These are phyloP conservation scores for Penicillium concentricum DNA, from an alignment of 2,329 filamentous ascomycete genomes.

Conservation along the genomic window DNA sequence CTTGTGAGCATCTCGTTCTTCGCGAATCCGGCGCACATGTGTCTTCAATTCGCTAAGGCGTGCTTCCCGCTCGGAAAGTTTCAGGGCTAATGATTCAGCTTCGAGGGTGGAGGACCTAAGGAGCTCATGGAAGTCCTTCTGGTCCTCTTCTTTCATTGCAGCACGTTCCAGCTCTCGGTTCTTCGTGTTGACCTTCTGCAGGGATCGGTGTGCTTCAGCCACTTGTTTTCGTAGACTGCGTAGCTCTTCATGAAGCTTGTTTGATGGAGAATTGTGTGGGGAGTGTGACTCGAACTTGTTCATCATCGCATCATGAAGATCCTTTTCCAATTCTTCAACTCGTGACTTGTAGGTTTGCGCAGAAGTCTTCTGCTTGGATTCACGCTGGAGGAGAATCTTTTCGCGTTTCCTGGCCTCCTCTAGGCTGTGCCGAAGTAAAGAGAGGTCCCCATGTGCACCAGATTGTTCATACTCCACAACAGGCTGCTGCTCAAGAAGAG, in stretches of 20 bases:
- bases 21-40: conserved; percentile 64
- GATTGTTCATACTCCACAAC: conserved; percentile 34
- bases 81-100: conserved; percentile 67
- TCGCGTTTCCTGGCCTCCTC: conserved; percentile 66
- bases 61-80: conserved; percentile 67
- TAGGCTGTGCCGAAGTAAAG: conserved; percentile 62
- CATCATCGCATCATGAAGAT: conserved; percentile 61
- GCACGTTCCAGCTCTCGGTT: conserved; percentile 54
- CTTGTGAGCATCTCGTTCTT: conserved; percentile 45
- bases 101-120: conserved; percentile 50
- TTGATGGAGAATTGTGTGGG: conserved; percentile 51
- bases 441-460: conserved; percentile 51
- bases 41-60: conserved; percentile 55
- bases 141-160: conserved; percentile 44
- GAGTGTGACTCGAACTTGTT: conserved; percentile 54
- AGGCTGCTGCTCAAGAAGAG: conserved; percentile 57
- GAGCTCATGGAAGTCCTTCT: conserved; percentile 46
- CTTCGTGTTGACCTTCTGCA: conserved; percentile 56
- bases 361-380: conserved; percentile 61
- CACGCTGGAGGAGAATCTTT: conserved; percentile 63
- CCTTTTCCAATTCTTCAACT: conserved; percentile 65
- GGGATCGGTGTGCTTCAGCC: conserved; percentile 57
- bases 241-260: conserved; percentile 53
- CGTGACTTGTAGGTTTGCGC: conserved; percentile 64
- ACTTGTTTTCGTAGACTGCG: conserved; percentile 61